Percentiles rank a stretch among this genome's conserved stretches.
Conservation (phyloP, 768 basidiomycete species). For the Myochromella boudieri region DNA sequence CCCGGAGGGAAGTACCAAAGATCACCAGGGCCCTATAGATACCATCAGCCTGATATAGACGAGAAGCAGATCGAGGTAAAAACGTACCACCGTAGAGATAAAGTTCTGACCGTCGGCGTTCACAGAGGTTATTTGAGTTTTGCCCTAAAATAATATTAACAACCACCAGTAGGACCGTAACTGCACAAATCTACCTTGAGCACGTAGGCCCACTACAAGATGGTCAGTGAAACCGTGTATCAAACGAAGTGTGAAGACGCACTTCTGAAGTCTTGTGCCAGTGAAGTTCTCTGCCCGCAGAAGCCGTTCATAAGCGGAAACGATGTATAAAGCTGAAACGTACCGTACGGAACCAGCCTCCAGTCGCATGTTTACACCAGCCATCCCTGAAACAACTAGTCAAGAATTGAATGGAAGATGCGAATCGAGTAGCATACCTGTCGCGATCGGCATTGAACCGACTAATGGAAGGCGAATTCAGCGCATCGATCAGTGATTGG, state of each 20-base stretch:
- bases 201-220: slow-evolving; percentile 50
- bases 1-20: slow-evolving; percentile 61
- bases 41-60: too few relatives aligned
- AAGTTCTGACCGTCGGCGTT: slow-evolving; percentile 49
- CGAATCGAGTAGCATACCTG: slow-evolving; percentile 25
- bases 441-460: slow-evolving; percentile 49
- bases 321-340: too few relatives aligned
- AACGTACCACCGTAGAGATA: slow-evolving; percentile 46
- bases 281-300: slow-evolving; percentile 43
- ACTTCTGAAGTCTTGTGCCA: slow-evolving; percentile 54
- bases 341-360: slow-evolving; percentile 50
- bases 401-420: not conserved
- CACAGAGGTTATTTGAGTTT: slow-evolving; percentile 47
- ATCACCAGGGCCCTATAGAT: slow-evolving; percentile 41
- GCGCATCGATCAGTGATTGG: not conserved
- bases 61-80: too few relatives aligned
- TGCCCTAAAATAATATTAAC: slow-evolving; percentile 31
- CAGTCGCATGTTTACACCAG: slow-evolving; percentile 53
- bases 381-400: slow-evolving; percentile 29
- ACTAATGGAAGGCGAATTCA: slow-evolving; percentile 26
- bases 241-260: slow-evolving; percentile 2
- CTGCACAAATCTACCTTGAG: slow-evolving; percentile 30
- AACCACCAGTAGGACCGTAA: not conserved
- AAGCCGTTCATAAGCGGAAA: too few relatives aligned
- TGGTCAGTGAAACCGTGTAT: slow-evolving; percentile 10